Evolutionary conservation across 352 stramenopile genomes (phyloP).

Genomic region (Pythium graminicola): DNA sequence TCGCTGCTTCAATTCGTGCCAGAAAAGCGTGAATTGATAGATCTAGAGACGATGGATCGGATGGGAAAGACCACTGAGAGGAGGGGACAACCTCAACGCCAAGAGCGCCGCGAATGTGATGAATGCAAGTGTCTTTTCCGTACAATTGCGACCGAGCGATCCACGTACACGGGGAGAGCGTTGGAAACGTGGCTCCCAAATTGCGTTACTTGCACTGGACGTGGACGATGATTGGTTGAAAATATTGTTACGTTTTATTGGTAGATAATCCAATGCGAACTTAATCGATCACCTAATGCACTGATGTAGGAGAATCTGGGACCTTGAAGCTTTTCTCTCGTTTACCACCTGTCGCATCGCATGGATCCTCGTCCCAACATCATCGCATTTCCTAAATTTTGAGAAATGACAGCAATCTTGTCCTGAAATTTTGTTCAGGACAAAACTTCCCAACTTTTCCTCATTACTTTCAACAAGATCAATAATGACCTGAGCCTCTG

Average conservation of each 20-base stretch:
- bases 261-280: neutral
- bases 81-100: no score
- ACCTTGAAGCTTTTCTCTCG: neutral
- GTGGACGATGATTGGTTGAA: constrained; percentile 7
- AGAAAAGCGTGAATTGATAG: no score
- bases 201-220: constrained; percentile 4
- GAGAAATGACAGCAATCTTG: no score
- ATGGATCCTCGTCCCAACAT: constrained; percentile 5
- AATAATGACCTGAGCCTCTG: neutral
- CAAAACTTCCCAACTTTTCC: neutral
- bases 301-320: neutral
- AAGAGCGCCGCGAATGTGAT: constrained; percentile 1
- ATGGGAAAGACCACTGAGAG: no score
- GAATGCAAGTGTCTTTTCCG: neutral
- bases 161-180: constrained; percentile 5
- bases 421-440: no score
- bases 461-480: no score
- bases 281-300: constrained; percentile 2
- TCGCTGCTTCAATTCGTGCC: neutral
- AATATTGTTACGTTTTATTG: neutral
- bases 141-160: constrained; percentile 19
- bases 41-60: no score
- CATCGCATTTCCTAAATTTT: neutral
- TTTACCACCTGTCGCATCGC: constrained; percentile 6
- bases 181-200: neutral